Evolutionary conservation across 129 eudicot species (phyloP).

Genomic region (Kitagawia praeruptora): DNA sequence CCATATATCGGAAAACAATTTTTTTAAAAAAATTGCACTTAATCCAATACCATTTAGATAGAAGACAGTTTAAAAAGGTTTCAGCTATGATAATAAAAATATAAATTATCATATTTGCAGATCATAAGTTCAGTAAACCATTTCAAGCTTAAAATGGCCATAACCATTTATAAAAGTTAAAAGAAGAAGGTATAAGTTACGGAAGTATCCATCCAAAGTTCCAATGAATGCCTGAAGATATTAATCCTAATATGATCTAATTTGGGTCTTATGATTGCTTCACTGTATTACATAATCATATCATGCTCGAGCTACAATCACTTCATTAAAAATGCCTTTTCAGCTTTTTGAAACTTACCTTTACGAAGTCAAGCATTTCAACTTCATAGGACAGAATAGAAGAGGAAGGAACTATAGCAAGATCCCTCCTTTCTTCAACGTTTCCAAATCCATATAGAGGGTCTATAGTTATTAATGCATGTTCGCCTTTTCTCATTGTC

Average conservation of each 20-base stretch:
- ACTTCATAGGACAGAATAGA: conserved; percentile 57
- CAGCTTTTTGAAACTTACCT: conserved; percentile 29
- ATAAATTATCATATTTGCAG: neutral
- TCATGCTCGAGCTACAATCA: neutral
- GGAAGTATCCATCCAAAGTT: neutral
- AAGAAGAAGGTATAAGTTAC: neutral
- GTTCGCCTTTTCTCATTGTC: conserved; percentile 65
- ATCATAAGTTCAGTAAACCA: neutral
- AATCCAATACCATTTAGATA: neutral
- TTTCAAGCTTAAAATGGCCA: neutral
- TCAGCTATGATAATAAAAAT: neutral
- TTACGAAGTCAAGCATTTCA: conserved; percentile 49
- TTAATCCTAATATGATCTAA: neutral
- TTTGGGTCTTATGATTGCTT: neutral
- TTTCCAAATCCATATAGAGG: conserved; percentile 59
- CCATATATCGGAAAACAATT: neutral
- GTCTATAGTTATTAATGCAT: conserved; percentile 42
- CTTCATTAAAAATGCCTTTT: neutral
- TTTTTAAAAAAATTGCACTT: neutral
- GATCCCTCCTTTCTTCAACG: conserved; percentile 34
- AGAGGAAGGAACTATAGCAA: conserved; percentile 41
- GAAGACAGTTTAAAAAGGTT: neutral
- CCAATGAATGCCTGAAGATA: neutral
- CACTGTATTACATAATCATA: neutral
- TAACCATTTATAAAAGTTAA: neutral